Evolutionary conservation across 2,329 filamentous ascomycete genomes (phyloP).

Genomic region (Coleophoma cylindrospora): DNA sequence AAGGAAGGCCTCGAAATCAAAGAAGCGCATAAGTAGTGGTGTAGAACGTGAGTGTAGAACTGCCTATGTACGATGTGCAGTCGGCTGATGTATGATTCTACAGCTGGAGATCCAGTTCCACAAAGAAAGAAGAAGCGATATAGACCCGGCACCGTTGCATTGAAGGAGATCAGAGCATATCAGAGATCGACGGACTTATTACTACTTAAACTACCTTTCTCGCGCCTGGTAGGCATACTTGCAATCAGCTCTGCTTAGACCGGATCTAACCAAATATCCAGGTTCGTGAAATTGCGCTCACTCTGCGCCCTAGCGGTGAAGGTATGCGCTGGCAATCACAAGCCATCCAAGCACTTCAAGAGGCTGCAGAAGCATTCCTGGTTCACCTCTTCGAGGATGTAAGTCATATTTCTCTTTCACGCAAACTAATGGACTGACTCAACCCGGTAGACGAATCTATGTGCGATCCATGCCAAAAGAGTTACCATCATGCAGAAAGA

Average conservation of each 20-base stretch:
- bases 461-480: slow-evolving; percentile 92
- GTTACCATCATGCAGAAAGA: slow-evolving; percentile 98
- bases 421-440: neutral
- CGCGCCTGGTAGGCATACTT: slow-evolving; percentile 55
- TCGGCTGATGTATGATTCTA: neutral
- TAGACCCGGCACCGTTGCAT: slow-evolving; percentile 74
- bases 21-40: slow-evolving; percentile 1
- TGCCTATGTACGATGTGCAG: neutral
- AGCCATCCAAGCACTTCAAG: slow-evolving; percentile 87
- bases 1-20: neutral
- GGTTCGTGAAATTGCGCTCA: slow-evolving; percentile 69
- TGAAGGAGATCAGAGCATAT: slow-evolving; percentile 87
- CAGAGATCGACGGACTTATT: slow-evolving; percentile 87
- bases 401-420: neutral
- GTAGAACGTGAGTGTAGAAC: slow-evolving; percentile 4
- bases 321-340: slow-evolving; percentile 94
- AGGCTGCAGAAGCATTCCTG: slow-evolving; percentile 93
- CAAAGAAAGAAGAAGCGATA: slow-evolving; percentile 59
- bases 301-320: slow-evolving; percentile 54
- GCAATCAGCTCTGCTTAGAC: neutral
- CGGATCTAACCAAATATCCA: slow-evolving; percentile 19
- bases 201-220: slow-evolving; percentile 74
- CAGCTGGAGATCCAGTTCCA: slow-evolving; percentile 71
- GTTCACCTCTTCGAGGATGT: slow-evolving; percentile 90
- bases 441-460: slow-evolving; percentile 64